Conservation (phyloP, 768 basidiomycete species). For the Lactarius tabidus region DNA sequence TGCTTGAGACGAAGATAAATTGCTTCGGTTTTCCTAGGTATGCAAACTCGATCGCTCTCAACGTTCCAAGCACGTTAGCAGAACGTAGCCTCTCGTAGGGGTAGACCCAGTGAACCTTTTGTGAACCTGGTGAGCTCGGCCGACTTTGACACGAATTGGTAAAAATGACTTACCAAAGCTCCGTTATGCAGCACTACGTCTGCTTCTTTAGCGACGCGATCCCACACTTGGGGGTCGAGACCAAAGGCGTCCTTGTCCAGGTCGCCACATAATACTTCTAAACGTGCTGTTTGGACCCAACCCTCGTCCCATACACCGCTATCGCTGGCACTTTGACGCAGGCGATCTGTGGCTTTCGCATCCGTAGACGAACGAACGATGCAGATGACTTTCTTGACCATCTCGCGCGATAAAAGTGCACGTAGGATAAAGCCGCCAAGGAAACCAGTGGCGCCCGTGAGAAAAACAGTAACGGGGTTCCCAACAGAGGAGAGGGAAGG, state of each 20-base stretch:
- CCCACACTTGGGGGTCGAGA: conserved; percentile 60
- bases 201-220: conserved; percentile 58
- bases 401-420: conserved; percentile 64
- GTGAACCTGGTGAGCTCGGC: background rate
- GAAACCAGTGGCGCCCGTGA: conserved; percentile 97
- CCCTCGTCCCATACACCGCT: conserved; percentile 85
- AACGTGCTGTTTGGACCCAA: conserved; percentile 63
- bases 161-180: conserved; percentile 65
- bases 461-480: conserved; percentile 71
- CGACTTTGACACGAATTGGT: background rate
- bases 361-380: conserved; percentile 73
- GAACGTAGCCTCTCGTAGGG: conserved; percentile 91
- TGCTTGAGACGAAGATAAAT: conserved; percentile 91
- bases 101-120: conserved; percentile 97
- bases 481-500: conserved; percentile 52
- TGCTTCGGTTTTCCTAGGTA: conserved; percentile 68
- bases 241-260: conserved; percentile 74
- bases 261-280: conserved; percentile 86
- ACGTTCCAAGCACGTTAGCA: conserved; percentile 88
- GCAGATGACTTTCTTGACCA: conserved; percentile 84
- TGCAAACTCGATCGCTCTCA: conserved; percentile 79
- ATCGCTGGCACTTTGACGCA: conserved; percentile 68
- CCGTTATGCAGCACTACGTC: conserved; percentile 93
- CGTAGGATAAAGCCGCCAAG: conserved; percentile 88
- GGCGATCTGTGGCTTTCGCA: conserved; percentile 60